Evolutionary conservation across 345 rosid species (phyloP).

Genomic region (Alliaria petiolata): DNA sequence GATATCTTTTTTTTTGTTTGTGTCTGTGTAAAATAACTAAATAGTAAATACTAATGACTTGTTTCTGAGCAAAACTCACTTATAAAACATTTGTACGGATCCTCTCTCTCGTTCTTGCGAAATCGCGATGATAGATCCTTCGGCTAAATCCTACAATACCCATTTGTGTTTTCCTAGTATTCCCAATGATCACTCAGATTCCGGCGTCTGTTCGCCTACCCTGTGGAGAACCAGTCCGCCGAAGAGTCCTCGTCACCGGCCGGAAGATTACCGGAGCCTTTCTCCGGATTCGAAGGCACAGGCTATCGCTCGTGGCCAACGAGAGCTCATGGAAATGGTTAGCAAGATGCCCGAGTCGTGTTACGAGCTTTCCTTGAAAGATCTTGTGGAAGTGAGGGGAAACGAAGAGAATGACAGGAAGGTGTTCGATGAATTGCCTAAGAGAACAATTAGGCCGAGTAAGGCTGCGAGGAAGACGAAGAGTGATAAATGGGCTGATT

Average conservation of each 20-base stretch:
- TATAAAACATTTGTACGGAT: not conserved
- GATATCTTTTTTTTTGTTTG: not conserved
- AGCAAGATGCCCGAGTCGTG: slow-evolving; percentile 84
- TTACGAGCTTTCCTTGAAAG: slow-evolving; percentile 80
- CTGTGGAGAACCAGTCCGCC: slow-evolving; percentile 60
- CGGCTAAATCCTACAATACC: slow-evolving; percentile 4
- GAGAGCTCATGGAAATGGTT: slow-evolving; percentile 94
- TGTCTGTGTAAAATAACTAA: not conserved
- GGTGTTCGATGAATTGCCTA: slow-evolving; percentile 16
- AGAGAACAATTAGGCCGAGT: slow-evolving; percentile 2
- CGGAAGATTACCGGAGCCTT: slow-evolving; percentile 44
- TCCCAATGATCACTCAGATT: slow-evolving; percentile 37
- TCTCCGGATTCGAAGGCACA: slow-evolving; percentile 70
- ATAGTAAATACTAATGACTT: not conserved
- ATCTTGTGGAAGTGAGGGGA: slow-evolving; percentile 54
- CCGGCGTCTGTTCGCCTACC: slow-evolving; percentile 62
- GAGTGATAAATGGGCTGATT: slow-evolving; percentile 21
- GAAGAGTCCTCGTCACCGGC: slow-evolving; percentile 40
- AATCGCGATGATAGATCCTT: slow-evolving; percentile 40
- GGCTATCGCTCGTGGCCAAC: slow-evolving; percentile 80
- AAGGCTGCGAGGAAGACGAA: slow-evolving; percentile 18
- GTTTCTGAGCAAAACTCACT: not conserved
- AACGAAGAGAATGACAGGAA: slow-evolving; percentile 31
- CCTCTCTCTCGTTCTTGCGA: not conserved
- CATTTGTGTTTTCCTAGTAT: slow-evolving; percentile 33